Conservation (phyloP, 2,329 filamentous ascomycete genomes). For the Alternaria solani region DNA sequence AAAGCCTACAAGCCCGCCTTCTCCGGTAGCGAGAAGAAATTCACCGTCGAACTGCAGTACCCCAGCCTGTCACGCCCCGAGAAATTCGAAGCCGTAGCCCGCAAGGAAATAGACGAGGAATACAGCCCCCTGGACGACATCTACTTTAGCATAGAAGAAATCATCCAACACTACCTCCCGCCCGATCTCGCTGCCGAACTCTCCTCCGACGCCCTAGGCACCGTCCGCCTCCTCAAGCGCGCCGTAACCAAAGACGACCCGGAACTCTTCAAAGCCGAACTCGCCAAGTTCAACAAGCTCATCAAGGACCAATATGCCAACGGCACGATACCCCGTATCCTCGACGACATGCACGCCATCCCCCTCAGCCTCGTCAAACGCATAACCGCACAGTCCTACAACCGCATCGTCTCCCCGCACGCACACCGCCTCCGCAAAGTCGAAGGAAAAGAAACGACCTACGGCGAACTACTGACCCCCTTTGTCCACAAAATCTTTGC, state of each 20-base stretch:
- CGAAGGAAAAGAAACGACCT: conserved; percentile 90
- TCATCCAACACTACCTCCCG: conserved; percentile 77
- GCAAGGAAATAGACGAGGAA: conserved; percentile 35
- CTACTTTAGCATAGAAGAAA: conserved; percentile 69
- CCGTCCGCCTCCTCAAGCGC: conserved; percentile 78
- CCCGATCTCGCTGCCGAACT: conserved; percentile 72
- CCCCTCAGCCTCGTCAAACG: conserved; percentile 73
- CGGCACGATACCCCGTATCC: conserved; percentile 75
- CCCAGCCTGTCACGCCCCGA: conserved; percentile 76
- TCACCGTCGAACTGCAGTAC: conserved; percentile 77
- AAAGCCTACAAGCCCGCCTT: conserved; percentile 63
- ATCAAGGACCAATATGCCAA: conserved; percentile 71
- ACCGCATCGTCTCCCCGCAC: conserved; percentile 88
- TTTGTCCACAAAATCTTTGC: conserved; percentile 86
- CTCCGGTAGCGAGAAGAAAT: conserved; percentile 53
- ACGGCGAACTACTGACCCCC: conserved; percentile 87
- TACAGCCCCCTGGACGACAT: conserved; percentile 74
- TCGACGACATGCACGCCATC: conserved; percentile 73
- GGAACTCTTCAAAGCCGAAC: conserved; percentile 73
- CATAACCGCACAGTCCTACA: conserved; percentile 87
- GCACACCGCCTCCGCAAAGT: conserved; percentile 86
- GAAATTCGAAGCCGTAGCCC: conserved; percentile 52
- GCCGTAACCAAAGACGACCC: conserved; percentile 73
- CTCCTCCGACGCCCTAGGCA: conserved; percentile 74
- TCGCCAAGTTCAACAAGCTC: conserved; percentile 79